Evolutionary conservation across 1,284 basidiomycete species (phyloP), one percentile per base, ranked within the genome.

Genomic region (Ustilago esculenta): DNA sequence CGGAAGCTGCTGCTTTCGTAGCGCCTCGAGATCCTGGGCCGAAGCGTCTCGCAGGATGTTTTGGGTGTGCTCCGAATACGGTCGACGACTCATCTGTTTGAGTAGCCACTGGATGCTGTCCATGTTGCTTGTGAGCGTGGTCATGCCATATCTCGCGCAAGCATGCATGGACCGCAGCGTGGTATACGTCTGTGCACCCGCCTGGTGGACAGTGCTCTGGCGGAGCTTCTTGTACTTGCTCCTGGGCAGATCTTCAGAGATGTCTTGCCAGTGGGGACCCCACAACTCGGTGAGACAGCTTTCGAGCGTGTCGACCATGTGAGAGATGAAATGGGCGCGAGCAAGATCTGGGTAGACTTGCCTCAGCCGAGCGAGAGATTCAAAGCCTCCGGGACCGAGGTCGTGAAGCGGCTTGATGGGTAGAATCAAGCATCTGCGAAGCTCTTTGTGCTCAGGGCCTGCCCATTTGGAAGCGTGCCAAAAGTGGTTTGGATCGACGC

Each of bases 41-140:
- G 29, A 37, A 8, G 44, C 45, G 12, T 49, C 42, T 5, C 39
- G 15, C 23, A 52, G 20, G 7, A 60, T 20, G 29, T 21, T 33
- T 34, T 32, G 23, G 4, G 56, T 48, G 12, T 48, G 45, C 24
- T 47, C 29, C 29, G 59, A 54, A 24, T 57, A 56, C n/a, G 58
- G 50, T 5, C 53, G 25, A 2, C 63, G 39, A n/a, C 46, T 48
- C 56, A 70, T 61, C 47, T 71, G 54, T 35, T 65, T 64, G 30
- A 75, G 46, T 37, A 76, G 61, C 73, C 72, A 76, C 47, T 64
- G 71, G 18, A 76, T 45, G 39, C 72, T 74, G 29, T 63, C 54
- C 48, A 72, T 61, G 37, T 75, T 75, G 29, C 66, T 72, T 4
- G 72, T 67, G n/a, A 74, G 33, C 30, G 72, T 69, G 21, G 74